Percentiles rank a stretch among this genome's conserved stretches.
Conservation (phyloP, 1,139 yeast species). For the Magnusiomyces suaveolens region DNA sequence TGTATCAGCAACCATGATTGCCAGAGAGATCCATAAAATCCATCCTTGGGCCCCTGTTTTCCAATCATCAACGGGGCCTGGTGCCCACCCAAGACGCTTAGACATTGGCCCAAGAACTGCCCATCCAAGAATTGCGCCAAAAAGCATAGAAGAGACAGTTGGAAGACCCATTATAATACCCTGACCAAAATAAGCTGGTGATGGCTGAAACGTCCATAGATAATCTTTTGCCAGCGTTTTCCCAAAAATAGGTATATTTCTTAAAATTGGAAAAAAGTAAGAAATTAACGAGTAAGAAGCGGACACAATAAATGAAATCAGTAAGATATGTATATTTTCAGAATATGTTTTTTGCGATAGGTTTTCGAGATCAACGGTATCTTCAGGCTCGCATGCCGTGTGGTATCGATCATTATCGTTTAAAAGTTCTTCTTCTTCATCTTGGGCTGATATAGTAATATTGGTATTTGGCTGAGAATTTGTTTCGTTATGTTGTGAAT, state of each 20-base stretch:
- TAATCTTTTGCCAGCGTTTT: slow-evolving; percentile 49
- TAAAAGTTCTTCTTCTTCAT: not conserved
- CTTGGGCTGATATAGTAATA: too few relatives aligned
- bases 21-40: slow-evolving; percentile 89
- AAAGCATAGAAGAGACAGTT: slow-evolving; percentile 81
- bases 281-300: slow-evolving; percentile 62
- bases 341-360: slow-evolving; percentile 34
- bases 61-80: slow-evolving; percentile 88
- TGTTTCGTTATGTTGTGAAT: not conserved
- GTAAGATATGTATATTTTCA: slow-evolving; percentile 49
- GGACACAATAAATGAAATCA: slow-evolving; percentile 55
- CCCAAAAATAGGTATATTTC: slow-evolving; percentile 72
- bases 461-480: too few relatives aligned
- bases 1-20: slow-evolving; percentile 91
- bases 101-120: slow-evolving; percentile 76
- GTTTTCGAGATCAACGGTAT: slow-evolving; percentile 11
- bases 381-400: slow-evolving; percentile 12
- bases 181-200: slow-evolving; percentile 96
- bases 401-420: slow-evolving; percentile 1
- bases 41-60: slow-evolving; percentile 91
- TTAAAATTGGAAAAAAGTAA: slow-evolving; percentile 62
- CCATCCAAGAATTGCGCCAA: slow-evolving; percentile 91
- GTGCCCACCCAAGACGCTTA: slow-evolving; percentile 67
- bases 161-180: slow-evolving; percentile 96
- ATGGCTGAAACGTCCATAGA: slow-evolving; percentile 85